phyloP scores from a whole-genome alignment of 768 basidiomycete species.

The Cystofilobasidium ferigula region DNA sequence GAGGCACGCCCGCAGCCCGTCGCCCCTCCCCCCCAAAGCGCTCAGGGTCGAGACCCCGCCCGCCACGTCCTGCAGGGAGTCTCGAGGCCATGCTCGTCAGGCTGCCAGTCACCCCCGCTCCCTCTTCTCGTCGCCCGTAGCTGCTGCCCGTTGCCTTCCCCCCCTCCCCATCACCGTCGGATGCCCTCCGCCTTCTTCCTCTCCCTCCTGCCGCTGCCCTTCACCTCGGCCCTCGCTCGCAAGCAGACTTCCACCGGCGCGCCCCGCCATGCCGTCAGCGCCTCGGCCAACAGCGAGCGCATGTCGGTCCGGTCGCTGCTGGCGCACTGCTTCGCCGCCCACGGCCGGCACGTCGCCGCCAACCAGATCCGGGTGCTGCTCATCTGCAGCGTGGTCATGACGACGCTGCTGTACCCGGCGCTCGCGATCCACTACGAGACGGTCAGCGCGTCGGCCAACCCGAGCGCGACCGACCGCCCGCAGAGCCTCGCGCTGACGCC shows the following conservation, averaged over 20 bases:
- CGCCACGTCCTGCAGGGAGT: no score
- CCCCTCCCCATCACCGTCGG: not conserved
- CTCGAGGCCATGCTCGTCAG: no score
- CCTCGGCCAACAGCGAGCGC: not conserved
- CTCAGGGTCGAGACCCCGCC: no score
- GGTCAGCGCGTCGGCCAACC: slow-evolving; percentile 6
- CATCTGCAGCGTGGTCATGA: slow-evolving; percentile 75
- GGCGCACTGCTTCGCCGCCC: slow-evolving; percentile 9
- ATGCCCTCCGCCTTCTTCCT: slow-evolving; percentile 20
- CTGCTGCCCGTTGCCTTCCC: not conserved
- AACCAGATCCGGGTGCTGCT: slow-evolving; percentile 72
- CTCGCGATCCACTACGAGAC: slow-evolving; percentile 53
- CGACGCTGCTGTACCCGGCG: slow-evolving; percentile 82
- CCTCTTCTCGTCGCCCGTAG: not conserved
- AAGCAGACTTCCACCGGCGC: no score
- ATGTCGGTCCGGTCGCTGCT: slow-evolving; percentile 5
- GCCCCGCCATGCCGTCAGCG: not conserved
- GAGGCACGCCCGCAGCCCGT: no score
- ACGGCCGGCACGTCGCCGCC: slow-evolving; percentile 17
- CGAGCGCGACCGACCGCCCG: slow-evolving; percentile 36
- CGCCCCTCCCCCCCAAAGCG: no score
- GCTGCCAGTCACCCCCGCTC: not conserved
- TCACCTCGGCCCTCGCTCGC: not conserved
- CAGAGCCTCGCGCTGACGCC: slow-evolving; percentile 45
- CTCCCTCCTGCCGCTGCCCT: slow-evolving; percentile 21